A percentile compares a stretch with the other conserved stretches of the same genome.
Conservation (phyloP, 305 asterid genomes). For the Solanum hybrid region DNA sequence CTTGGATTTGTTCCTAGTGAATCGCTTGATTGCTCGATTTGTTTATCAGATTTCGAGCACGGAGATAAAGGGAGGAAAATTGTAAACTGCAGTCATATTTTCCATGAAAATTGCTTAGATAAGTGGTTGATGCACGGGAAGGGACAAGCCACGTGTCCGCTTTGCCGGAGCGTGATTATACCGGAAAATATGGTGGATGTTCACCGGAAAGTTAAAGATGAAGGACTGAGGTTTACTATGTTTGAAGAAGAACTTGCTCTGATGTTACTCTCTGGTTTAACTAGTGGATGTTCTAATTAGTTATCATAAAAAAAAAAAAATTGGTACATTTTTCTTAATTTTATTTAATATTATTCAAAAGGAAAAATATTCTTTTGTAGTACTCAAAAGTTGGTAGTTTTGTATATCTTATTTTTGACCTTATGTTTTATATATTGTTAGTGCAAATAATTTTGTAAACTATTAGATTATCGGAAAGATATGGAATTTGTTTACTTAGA, state of each 20-base stretch:
- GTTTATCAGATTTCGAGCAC: constrained; percentile 28
- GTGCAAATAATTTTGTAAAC: not conserved
- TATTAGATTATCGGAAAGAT: not conserved
- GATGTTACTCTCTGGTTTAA: constrained; percentile 9
- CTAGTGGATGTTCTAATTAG: constrained; percentile 1
- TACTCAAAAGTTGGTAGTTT: not conserved
- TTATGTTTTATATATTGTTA: not conserved
- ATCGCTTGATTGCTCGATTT: constrained; percentile 31
- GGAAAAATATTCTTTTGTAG: not conserved
- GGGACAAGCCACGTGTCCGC: constrained; percentile 39
- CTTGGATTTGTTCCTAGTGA: not conserved
- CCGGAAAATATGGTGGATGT: constrained; percentile 17
- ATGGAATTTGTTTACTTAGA: not conserved
- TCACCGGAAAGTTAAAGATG: not conserved
- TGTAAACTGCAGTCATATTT: constrained; percentile 30
- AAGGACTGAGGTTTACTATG: not conserved
- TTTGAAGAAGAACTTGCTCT: constrained; percentile 21
- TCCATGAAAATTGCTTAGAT: constrained; percentile 43
- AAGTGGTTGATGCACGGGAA: constrained; percentile 27
- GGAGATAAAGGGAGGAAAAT: constrained; percentile 31
- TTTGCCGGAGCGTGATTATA: constrained; percentile 44
- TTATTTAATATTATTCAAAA: not conserved
- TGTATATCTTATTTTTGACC: not conserved
- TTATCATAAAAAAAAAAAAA: not conserved
- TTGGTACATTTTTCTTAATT: not conserved